Conservation (phyloP, 305 asterid genomes). For the Solanum hybrid region DNA sequence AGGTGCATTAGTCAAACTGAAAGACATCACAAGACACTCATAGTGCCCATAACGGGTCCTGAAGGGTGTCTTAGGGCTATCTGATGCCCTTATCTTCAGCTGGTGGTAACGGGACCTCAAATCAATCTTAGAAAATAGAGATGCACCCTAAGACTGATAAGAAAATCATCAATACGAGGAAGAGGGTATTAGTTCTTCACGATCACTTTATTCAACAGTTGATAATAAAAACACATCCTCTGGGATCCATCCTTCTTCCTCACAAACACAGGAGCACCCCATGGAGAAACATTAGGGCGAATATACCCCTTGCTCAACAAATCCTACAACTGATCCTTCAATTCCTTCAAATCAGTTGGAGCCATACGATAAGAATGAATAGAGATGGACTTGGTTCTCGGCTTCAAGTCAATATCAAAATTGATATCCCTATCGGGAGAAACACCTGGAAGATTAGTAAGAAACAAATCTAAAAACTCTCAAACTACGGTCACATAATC, state of each 20-base stretch:
- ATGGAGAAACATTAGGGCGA: not conserved
- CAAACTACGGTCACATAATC: too few relatives aligned
- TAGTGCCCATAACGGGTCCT: not conserved
- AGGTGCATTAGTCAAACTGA: not conserved
- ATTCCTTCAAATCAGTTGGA: not conserved
- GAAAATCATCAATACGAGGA: not conserved
- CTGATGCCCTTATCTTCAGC: not conserved
- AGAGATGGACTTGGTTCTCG: not conserved
- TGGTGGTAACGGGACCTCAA: not conserved
- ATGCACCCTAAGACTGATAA: not conserved
- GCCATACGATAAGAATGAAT: not conserved
- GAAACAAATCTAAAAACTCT: too few relatives aligned
- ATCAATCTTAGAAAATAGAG: not conserved
- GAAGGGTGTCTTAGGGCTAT: not conserved
- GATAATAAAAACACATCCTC: not conserved
- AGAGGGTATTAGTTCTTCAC: too few relatives aligned
- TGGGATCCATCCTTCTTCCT: not conserved
- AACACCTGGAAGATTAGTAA: not conserved
- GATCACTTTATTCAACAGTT: not conserved
- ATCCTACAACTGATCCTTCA: not conserved
- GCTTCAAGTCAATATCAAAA: not conserved
- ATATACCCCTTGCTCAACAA: too few relatives aligned
- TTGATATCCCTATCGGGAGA: not conserved
- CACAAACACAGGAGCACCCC: not conserved
- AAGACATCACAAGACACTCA: too few relatives aligned